Conservation (phyloP, 163 green algal species). For the Prototheca wickerhamii region DNA sequence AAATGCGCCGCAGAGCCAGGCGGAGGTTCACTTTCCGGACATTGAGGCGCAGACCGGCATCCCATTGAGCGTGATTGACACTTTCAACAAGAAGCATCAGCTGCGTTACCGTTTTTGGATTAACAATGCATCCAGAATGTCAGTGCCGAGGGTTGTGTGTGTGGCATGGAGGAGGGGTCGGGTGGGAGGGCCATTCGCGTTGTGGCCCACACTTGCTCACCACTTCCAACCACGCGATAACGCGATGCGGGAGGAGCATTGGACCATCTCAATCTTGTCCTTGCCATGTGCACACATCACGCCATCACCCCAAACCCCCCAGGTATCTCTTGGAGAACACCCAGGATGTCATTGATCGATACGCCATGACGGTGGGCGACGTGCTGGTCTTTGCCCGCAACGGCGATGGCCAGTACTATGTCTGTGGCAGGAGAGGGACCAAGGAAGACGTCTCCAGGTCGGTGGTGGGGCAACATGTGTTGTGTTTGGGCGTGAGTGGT, state of each 20-base stretch:
- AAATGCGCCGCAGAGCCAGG: conserved; percentile 33
- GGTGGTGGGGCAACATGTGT: background rate
- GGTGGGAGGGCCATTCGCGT: background rate
- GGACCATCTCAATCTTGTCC: background rate
- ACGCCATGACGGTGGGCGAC: conserved; percentile 53
- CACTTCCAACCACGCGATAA: no score
- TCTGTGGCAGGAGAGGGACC: conserved; percentile 7
- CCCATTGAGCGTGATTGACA: conserved; percentile 11
- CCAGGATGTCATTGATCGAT: conserved; percentile 50
- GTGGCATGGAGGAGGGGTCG: background rate
- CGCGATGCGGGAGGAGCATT: no score
- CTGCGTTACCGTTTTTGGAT: conserved; percentile 65
- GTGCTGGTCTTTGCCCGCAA: conserved; percentile 75
- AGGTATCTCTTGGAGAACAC: conserved; percentile 82
- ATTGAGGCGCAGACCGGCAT: conserved; percentile 25
- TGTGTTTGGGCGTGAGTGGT: background rate
- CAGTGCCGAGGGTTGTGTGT: background rate
- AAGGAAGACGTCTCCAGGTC: conserved; percentile 11
- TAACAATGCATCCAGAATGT: conserved; percentile 49
- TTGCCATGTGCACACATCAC: no score
- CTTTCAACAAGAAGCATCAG: conserved; percentile 9
- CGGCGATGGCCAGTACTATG: conserved; percentile 21
- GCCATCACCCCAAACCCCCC: no score
- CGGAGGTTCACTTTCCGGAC: conserved; percentile 31
- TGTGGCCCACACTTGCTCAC: background rate